Evolutionary conservation across 176 grass and related monocot genomes (phyloP).

Genomic region (Aegilops bicornis): DNA sequence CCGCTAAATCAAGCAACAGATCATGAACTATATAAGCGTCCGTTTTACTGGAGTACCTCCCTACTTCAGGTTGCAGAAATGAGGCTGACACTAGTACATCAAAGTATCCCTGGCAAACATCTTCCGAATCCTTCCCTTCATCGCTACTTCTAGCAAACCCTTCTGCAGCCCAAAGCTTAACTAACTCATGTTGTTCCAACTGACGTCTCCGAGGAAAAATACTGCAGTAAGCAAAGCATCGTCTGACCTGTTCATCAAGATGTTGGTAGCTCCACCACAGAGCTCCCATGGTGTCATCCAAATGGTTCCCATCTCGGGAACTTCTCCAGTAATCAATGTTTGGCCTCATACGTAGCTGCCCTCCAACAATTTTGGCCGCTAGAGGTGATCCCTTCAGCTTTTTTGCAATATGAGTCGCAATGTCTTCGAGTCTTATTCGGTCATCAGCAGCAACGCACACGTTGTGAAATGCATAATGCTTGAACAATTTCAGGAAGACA

Average conservation of each 20-base stretch:
- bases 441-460: not conserved
- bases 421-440: not conserved
- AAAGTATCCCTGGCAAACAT: not conserved
- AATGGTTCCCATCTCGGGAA: not conserved
- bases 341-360: not conserved
- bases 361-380: not conserved
- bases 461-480: not conserved
- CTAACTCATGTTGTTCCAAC: not conserved
- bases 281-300: not conserved
- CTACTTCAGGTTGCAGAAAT: not conserved
- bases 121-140: not conserved
- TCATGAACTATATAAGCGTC: not conserved
- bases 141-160: not conserved
- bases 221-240: slow-evolving; percentile 2
- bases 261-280: slow-evolving; percentile 13
- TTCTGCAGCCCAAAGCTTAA: not conserved
- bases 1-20: not conserved
- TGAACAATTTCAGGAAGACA: not conserved
- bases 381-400: not conserved
- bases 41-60: not conserved
- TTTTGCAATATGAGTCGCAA: not conserved
- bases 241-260: not conserved
- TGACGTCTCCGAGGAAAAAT: not conserved
- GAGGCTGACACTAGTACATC: not conserved
- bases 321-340: not conserved